Evolutionary conservation across 2,329 filamentous ascomycete genomes (phyloP).

Genomic region (Cytospora schulzeri): DNA sequence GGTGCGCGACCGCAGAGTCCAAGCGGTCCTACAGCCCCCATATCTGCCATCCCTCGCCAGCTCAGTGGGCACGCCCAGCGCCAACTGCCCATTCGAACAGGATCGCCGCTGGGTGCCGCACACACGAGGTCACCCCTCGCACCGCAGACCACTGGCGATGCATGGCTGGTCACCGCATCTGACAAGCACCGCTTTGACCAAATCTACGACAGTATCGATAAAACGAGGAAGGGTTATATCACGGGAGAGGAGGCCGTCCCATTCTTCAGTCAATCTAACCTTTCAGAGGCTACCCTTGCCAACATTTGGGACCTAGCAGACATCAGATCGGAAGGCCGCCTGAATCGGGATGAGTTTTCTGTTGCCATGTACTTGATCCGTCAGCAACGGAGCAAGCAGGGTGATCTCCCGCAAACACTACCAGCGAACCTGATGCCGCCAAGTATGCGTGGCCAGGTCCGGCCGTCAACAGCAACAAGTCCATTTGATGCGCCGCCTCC

Average conservation of each 20-base stretch:
- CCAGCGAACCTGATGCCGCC: constrained; percentile 84
- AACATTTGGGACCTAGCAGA: constrained; percentile 98
- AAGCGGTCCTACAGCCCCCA: constrained; percentile 49
- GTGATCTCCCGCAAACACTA: constrained; percentile 72
- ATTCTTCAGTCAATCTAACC: constrained; percentile 89
- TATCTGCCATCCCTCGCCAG: constrained; percentile 77
- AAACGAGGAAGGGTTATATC: constrained; percentile 76
- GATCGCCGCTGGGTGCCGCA: constrained; percentile 52
- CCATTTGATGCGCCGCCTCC: constrained; percentile 52
- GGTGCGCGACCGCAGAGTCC: constrained; percentile 52
- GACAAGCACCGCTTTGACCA: constrained; percentile 89
- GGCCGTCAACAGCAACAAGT: constrained; percentile 50
- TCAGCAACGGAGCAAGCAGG: constrained; percentile 77
- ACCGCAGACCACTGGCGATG: constrained; percentile 53
- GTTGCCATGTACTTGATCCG: constrained; percentile 97
- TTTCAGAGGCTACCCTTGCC: constrained; percentile 85
- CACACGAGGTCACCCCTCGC: constrained; percentile 46
- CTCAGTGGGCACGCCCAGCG: constrained; percentile 64
- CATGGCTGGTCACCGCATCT: constrained; percentile 77
- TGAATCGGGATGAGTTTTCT: constrained; percentile 89
- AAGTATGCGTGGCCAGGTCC: constrained; percentile 69
- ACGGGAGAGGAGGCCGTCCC: constrained; percentile 92
- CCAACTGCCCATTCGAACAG: constrained; percentile 63
- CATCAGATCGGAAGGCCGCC: constrained; percentile 83
- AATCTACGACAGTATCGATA: constrained; percentile 84